Evolutionary conservation across 345 rosid genomes (phyloP), one percentile per base, ranked within the genome.

Genomic region (Lumnitzera littorea): DNA sequence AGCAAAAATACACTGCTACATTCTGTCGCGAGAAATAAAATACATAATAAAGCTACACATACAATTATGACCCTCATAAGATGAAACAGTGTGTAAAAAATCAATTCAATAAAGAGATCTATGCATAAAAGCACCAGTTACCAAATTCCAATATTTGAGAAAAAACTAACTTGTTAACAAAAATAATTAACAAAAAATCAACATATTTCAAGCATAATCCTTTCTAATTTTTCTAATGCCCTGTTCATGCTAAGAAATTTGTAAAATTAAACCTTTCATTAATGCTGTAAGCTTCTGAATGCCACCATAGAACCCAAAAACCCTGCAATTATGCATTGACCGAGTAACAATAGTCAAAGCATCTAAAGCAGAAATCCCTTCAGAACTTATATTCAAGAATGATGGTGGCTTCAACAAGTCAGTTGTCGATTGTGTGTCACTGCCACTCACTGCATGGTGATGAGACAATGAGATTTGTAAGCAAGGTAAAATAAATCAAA

Each of bases 281-380:
- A 86, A 63, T 25, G 85, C 84, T 31, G 85, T 83, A 52, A 86
- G 79, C 74, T 78, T 86, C 64, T 80, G 89, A 67, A 83, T 69
- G 50, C 92, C 92, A 56, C 89, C 86, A 67, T 76, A 78, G 57
- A 72, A 79, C 56, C 82, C 86, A 76, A 86, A 77, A 62, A 79
- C 84, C 71, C 75, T 74, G 76, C 92, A 81, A 72, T 86, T 86
- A 76, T 83, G 87, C 72, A 83, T 65, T n/a, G 92, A 86, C 52
- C 87, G 81, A 24, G 70, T 76, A 20, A 78, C 62, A 67, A 86
- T 58, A 60, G 74, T 70, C 64, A 86, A 65, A 50, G 92, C 87
- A 62, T 79, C 87, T 84, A 86, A 66, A 63, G 77, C 74, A 27
- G 74, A 71, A 27, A 83, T 65, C 46, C 81, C 87, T 71, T 86